These are phyloP conservation scores for Aureobasidium leucospermi DNA, from an alignment of 2,329 filamentous ascomycete species.

Conservation along the genomic window DNA sequence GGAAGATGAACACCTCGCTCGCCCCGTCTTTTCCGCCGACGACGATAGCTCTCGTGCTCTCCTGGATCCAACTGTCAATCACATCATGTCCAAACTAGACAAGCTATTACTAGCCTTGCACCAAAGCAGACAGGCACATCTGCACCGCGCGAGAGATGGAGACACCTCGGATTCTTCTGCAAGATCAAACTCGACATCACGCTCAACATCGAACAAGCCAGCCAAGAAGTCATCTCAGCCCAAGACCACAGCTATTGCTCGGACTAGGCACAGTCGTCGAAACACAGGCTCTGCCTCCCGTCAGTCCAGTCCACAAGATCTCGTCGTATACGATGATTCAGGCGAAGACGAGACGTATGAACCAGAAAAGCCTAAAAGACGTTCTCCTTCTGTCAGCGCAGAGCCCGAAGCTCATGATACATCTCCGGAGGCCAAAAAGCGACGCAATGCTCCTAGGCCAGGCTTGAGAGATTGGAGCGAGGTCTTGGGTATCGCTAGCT, in stretches of 20 bases:
- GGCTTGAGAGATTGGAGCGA: conserved; percentile 74
- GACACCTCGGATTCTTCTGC: not conserved
- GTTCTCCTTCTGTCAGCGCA: not conserved
- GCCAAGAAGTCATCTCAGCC: not conserved
- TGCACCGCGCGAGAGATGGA: conserved; percentile 6
- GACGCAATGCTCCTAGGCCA: conserved; percentile 20
- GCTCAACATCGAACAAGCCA: not conserved
- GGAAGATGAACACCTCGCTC: conserved; percentile 11
- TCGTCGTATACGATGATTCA: not conserved
- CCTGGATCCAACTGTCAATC: conserved; percentile 61
- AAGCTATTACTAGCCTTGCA: conserved; percentile 63
- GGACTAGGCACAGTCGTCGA: not conserved
- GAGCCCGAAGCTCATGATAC: not conserved
- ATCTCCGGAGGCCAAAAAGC: not conserved
- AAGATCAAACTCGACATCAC: not conserved
- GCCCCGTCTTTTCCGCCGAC: conserved; percentile 57
- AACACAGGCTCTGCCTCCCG: not conserved
- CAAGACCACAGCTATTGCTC: not conserved
- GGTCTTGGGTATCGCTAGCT: conserved; percentile 67
- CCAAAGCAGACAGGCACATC: conserved; percentile 33
- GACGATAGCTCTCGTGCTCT: conserved; percentile 60
- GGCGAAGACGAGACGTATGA: conserved; percentile 8
- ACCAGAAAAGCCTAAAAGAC: not conserved
- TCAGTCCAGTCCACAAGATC: not conserved
- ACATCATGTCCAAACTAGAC: conserved; percentile 64